Conservation (phyloP, 1,284 basidiomycete species). For the Hymenochaete sp. region DNA sequence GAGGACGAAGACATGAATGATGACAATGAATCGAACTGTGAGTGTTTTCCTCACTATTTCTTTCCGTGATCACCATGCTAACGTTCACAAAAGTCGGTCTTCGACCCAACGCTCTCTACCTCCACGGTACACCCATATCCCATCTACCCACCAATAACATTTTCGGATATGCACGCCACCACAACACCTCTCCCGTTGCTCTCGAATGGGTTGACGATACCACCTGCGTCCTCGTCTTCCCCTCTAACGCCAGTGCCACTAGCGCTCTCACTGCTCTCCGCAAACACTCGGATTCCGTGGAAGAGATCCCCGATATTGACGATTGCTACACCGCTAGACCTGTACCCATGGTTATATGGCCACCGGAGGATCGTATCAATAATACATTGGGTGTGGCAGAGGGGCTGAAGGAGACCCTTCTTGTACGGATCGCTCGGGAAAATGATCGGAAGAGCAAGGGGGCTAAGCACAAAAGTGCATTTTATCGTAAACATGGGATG, state of each 20-base stretch:
- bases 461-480: slow-evolving; percentile 58
- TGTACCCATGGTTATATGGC: slow-evolving; percentile 64
- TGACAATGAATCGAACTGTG: slow-evolving; percentile 25
- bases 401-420: slow-evolving; percentile 52
- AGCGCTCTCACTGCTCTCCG: slow-evolving; percentile 43
- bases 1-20: slow-evolving; percentile 36
- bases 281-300: slow-evolving; percentile 39
- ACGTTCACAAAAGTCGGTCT: slow-evolving; percentile 1
- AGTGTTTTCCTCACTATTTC: slow-evolving; percentile 12
- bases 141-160: slow-evolving; percentile 60
- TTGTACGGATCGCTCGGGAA: slow-evolving; percentile 60
- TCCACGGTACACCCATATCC: slow-evolving; percentile 60
- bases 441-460: slow-evolving; percentile 69
- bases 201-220: slow-evolving; percentile 75
- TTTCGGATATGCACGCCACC: slow-evolving; percentile 71
- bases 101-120: slow-evolving; percentile 59
- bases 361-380: slow-evolving; percentile 67
- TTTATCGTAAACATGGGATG: slow-evolving; percentile 64
- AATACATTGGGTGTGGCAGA: slow-evolving; percentile 54
- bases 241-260: slow-evolving; percentile 43
- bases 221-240: slow-evolving; percentile 68
- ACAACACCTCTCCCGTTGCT: slow-evolving; percentile 56
- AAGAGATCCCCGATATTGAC: slow-evolving; percentile 45
- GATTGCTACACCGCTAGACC: slow-evolving; percentile 54
- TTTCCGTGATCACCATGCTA: background rate